Percentiles rank a stretch among this genome's conserved stretches.
Evolutionary conservation across 139 green algal species (phyloP).

Genomic region (Klebsormidium nitens): DNA sequence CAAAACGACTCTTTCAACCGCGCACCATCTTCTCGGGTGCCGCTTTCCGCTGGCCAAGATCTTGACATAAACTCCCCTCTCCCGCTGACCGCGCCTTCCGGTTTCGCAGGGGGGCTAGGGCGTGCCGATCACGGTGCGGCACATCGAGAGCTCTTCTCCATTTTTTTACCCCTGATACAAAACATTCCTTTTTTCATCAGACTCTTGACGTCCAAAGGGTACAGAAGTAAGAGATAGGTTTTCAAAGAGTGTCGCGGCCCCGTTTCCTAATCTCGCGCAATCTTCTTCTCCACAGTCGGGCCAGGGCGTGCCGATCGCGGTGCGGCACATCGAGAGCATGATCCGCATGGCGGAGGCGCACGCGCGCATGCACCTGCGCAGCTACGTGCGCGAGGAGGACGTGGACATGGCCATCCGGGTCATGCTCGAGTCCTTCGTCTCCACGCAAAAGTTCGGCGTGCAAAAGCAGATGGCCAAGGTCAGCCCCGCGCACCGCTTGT

Average conservation of each 20-base stretch:
- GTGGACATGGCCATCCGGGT: conserved; percentile 59
- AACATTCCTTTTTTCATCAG: too few relatives aligned
- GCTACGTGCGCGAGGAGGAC: conserved; percentile 64
- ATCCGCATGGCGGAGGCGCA: conserved; percentile 96
- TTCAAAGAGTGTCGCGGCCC: too few relatives aligned
- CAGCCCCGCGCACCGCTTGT: neutral
- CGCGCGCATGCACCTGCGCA: conserved; percentile 90
- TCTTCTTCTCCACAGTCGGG: conserved; percentile 35
- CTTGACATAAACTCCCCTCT: too few relatives aligned
- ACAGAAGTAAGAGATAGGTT: too few relatives aligned
- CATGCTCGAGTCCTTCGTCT: conserved; percentile 93
- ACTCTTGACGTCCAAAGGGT: too few relatives aligned
- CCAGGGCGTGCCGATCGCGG: conserved; percentile 93
- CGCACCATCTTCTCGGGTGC: too few relatives aligned
- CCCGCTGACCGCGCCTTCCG: too few relatives aligned
- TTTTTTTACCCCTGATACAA: too few relatives aligned
- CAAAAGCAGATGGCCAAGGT: conserved; percentile 74
- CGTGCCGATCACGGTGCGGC: conserved; percentile 88
- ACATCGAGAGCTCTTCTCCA: conserved; percentile 90
- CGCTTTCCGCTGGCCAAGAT: too few relatives aligned
- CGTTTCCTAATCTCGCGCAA: too few relatives aligned
- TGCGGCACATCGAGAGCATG: conserved; percentile 94
- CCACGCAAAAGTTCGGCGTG: conserved; percentile 90
- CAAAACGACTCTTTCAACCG: too few relatives aligned
- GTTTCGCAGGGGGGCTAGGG: conserved; percentile 53